Conservation (phyloP, 257 asterid species). For the Ligustrum vulgare region DNA sequence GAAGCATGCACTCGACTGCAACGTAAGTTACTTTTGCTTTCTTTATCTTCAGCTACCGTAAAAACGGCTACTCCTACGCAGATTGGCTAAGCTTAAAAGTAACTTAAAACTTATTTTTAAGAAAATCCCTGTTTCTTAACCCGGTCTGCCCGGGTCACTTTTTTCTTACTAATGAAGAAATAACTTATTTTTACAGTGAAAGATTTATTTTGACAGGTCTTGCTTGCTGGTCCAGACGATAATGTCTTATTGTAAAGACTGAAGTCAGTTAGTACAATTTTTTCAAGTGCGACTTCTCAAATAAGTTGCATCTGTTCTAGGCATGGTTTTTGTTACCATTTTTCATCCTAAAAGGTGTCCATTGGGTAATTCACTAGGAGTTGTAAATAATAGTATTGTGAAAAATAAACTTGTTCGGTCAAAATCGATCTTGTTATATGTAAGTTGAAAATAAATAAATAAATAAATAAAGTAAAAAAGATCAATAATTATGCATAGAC, state of each 20-base stretch:
- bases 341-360: background rate
- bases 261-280: too few relatives aligned
- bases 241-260: background rate
- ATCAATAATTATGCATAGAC: too few relatives aligned
- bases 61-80: background rate
- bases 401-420: too few relatives aligned
- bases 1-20: conserved; percentile 81
- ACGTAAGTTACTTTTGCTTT: conserved; percentile 50
- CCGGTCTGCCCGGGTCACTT: background rate
- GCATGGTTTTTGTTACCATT: conserved; percentile 12
- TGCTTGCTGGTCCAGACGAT: background rate
- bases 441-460: too few relatives aligned
- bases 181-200: too few relatives aligned
- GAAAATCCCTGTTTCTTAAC: too few relatives aligned
- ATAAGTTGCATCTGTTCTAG: background rate
- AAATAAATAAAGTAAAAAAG: too few relatives aligned
- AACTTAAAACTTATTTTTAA: too few relatives aligned
- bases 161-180: background rate
- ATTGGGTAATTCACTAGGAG: background rate
- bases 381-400: too few relatives aligned
- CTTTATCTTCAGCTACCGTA: background rate
- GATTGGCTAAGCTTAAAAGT: too few relatives aligned
- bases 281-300: background rate
- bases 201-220: background rate
- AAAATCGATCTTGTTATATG: too few relatives aligned